Base-by-base conservation (phyloP, 1,139 yeast species). In the Blastobotrys elegans region DNA sequence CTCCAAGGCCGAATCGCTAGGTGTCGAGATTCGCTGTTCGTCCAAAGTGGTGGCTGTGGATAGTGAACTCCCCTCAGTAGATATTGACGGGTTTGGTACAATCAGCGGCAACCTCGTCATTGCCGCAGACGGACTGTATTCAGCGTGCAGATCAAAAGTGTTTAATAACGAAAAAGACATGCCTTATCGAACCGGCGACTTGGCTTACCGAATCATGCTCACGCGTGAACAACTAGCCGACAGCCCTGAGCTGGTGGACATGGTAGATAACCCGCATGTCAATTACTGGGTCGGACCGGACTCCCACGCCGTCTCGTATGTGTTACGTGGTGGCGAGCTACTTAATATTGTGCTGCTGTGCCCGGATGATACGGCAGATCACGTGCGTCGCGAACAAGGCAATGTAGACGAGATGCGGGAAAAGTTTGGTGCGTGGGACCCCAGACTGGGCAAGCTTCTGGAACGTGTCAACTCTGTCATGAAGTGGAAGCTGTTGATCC, bases 81-180 rank as follows among this genome's bases (percentile, higher is more conserved):
- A 6, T 10, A 14, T 34, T 13, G 20, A 14, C n/a, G 38, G 38
- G 5, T 7, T 13, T 20, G 27, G 5, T 5, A 48, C 49, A 2
- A 57, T 52, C 40, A 38, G 50, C 4, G 69, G 58, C 2, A 70
- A 68, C 49, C 56, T 68, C 35, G 56, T 68, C 18, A 55, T 68
- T 47, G 72, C 71, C 7, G 69, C 69, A 40, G 72, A 68, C 51
- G 72, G 72, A 1, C 61, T 47, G 24, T 44, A 38, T 17, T 44
- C 47, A 2, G 24, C 43, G 6, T 44, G 47, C 21, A 17, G 50
- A 7, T 41, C 49, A 3, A 43, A 24, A 26, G 16, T 14, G 11
- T 14, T 22, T 16, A 29, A 20, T 3, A n/a, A 7, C 3, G 22
- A 6, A 6, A 18, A 38, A n/a, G 39, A 32, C n/a, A 13, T 38